These are phyloP conservation scores for Dichotomopilus funicola DNA, from an alignment of 2,329 filamentous ascomycete species.

Conservation along the genomic window DNA sequence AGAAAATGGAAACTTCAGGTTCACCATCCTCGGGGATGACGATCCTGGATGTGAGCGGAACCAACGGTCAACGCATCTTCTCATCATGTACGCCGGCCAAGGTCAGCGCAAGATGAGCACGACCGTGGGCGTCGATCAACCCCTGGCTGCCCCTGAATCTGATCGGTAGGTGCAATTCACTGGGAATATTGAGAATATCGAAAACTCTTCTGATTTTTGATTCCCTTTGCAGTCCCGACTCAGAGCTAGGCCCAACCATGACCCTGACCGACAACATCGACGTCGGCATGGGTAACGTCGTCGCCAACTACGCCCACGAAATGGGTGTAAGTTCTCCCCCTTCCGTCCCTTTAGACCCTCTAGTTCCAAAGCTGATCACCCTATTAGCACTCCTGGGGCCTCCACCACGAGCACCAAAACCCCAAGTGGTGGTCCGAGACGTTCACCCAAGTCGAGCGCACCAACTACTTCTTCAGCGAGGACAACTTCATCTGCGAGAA, in stretches of 20 bases:
- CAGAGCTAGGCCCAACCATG: neutral
- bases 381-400: neutral
- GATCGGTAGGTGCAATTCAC: neutral
- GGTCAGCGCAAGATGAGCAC: neutral
- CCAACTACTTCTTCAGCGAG: neutral
- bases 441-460: neutral
- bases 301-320: conserved; percentile 2
- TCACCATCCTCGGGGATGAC: neutral
- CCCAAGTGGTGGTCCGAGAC: conserved; percentile 1
- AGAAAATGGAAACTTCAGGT: neutral
- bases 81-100: conserved; percentile 3
- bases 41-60: neutral
- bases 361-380: no score
- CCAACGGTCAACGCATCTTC: neutral
- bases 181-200: no score
- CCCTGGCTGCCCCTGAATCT: neutral
- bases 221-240: neutral
- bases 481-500: neutral
- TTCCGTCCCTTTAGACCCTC: no score
- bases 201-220: no score
- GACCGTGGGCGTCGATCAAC: neutral
- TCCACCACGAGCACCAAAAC: conserved; percentile 2
- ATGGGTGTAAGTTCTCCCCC: neutral
- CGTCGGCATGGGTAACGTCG: neutral
- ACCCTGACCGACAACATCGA: neutral